A percentile compares a stretch with the other conserved stretches of the same genome.
These are phyloP conservation scores for Trametes sanguinea DNA, from an alignment of 768 basidiomycete genomes.

Conservation along the genomic window DNA sequence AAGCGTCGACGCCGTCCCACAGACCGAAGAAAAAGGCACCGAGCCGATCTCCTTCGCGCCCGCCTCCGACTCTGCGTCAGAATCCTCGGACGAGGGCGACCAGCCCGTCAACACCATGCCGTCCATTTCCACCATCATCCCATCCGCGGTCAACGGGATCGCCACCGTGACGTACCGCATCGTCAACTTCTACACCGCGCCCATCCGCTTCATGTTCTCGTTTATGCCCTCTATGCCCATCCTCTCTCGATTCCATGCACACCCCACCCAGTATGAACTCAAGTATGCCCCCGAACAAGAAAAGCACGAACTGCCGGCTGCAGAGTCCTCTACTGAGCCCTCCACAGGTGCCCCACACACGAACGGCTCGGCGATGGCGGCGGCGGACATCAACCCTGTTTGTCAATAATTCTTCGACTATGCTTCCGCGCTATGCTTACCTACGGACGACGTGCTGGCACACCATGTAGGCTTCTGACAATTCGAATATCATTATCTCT, in stretches of 20 bases:
- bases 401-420: constrained; percentile 48
- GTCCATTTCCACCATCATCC: constrained; percentile 29
- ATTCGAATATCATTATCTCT: constrained; percentile 27
- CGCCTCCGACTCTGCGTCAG: constrained; percentile 17
- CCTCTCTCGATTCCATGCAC: constrained; percentile 19
- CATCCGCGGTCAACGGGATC: constrained; percentile 30
- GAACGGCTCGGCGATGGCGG: constrained; percentile 18
- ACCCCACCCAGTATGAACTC: constrained; percentile 9
- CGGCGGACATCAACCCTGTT: constrained; percentile 44
- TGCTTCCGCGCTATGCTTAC: constrained; percentile 41
- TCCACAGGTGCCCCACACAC: neutral
- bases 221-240: constrained; percentile 25
- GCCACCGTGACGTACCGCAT: constrained; percentile 35
- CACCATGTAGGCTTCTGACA: constrained; percentile 41
- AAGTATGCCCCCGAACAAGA: constrained; percentile 23
- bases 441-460: constrained; percentile 48
- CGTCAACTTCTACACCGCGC: constrained; percentile 35
- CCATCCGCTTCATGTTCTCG: constrained; percentile 37
- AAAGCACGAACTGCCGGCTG: constrained; percentile 6
- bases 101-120: constrained; percentile 8
- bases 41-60: constrained; percentile 9
- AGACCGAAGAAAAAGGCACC: constrained; percentile 28
- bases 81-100: constrained; percentile 12
- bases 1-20: constrained; percentile 32
- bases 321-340: neutral